Evolutionary conservation across 179 eudicot species (phyloP).

Genomic region (Amaranthus tricolor): DNA sequence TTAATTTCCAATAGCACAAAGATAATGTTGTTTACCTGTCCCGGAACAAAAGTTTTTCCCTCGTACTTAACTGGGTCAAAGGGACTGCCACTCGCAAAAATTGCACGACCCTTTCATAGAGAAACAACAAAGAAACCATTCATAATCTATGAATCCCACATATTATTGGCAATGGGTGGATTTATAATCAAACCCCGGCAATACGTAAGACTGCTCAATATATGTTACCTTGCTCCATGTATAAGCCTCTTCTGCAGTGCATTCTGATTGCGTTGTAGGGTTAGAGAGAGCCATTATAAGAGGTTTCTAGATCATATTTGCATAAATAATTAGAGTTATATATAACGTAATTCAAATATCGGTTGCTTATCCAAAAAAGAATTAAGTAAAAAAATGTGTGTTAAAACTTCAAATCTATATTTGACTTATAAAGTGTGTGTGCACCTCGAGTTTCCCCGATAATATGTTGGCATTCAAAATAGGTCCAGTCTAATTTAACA

Average conservation of each 20-base stretch:
- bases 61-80: constrained; percentile 74
- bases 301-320: constrained; percentile 8
- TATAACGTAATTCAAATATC: neutral
- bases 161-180: neutral
- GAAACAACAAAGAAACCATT: constrained; percentile 17
- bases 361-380: no score
- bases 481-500: no score
- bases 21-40: constrained; percentile 52
- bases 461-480: no score
- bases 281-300: constrained; percentile 16
- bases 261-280: constrained; percentile 17
- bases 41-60: constrained; percentile 65
- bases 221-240: constrained; percentile 36
- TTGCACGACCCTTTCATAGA: constrained; percentile 65
- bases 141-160: neutral
- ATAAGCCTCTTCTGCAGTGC: constrained; percentile 19
- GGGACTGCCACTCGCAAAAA: constrained; percentile 98
- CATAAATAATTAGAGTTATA: neutral
- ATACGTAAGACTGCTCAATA: neutral
- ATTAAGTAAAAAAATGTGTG: no score
- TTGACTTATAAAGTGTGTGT: no score
- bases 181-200: neutral
- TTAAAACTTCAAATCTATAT: no score
- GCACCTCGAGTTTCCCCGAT: no score
- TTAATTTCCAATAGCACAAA: neutral